A percentile compares a stretch with the other conserved stretches of the same genome.
phyloP scores from a whole-genome alignment of 106 monocot genomes.

The Narthecium ossifragum region DNA sequence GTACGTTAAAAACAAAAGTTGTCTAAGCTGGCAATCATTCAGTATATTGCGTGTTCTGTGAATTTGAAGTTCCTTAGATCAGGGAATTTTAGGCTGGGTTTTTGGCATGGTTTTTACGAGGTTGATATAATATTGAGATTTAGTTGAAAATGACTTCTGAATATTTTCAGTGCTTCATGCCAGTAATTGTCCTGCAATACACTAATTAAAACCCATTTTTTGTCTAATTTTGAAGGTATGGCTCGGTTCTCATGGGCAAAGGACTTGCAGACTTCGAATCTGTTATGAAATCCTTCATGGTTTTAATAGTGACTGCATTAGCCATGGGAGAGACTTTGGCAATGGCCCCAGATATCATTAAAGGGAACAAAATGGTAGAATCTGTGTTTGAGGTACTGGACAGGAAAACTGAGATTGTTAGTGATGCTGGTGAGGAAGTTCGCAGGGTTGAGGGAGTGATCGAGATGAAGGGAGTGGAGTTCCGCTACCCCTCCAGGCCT shows the following conservation, averaged over 20 bases:
- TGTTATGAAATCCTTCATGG: conserved; percentile 98
- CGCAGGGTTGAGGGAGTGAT: conserved; percentile 41
- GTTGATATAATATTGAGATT: no score
- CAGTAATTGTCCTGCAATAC: no score
- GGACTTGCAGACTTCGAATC: conserved; percentile 87
- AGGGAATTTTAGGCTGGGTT: no score
- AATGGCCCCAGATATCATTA: conserved; percentile 62
- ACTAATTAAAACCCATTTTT: no score
- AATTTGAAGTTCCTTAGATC: no score
- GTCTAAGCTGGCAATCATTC: background rate
- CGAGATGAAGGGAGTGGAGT: conserved; percentile 55
- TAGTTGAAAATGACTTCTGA: no score
- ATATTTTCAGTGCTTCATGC: no score
- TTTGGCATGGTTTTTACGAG: no score
- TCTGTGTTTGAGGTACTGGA: conserved; percentile 75
- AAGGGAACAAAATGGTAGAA: conserved; percentile 71
- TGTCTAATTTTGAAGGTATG: conserved; percentile 56
- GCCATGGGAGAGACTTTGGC: conserved; percentile 93
- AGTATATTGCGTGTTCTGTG: background rate
- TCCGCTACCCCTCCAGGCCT: conserved; percentile 62
- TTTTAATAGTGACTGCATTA: conserved; percentile 84
- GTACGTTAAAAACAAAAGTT: conserved; percentile 27
- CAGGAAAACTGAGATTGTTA: conserved; percentile 44
- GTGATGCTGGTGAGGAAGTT: conserved; percentile 52
- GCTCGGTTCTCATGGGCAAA: conserved; percentile 84